Evolutionary conservation across 2,329 filamentous ascomycete species (phyloP).

Genomic region (Geosmithia putterillii): DNA sequence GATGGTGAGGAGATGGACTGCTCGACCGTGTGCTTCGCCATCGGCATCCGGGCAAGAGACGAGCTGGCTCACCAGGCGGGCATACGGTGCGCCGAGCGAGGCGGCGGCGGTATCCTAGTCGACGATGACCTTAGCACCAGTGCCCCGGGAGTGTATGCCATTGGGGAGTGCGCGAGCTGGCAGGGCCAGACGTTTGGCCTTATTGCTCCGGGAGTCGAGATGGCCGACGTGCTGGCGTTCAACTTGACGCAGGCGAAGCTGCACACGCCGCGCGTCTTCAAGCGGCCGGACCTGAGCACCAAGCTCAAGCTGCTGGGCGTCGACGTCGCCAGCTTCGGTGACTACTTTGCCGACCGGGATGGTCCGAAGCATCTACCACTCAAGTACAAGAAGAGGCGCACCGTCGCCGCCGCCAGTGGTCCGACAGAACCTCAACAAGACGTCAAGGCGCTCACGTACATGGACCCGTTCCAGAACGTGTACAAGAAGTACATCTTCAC

Average conservation of each 20-base stretch:
- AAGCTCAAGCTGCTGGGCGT: conserved; percentile 85
- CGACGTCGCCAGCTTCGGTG: conserved; percentile 85
- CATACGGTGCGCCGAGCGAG: conserved; percentile 58
- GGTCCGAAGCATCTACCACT: conserved; percentile 65
- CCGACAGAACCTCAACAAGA: neutral
- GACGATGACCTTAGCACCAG: conserved; percentile 58
- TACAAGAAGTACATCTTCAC: conserved; percentile 96
- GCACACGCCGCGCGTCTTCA: conserved; percentile 59
- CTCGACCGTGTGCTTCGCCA: conserved; percentile 78
- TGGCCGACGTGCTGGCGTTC: conserved; percentile 85
- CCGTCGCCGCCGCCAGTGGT: neutral
- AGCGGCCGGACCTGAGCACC: conserved; percentile 76
- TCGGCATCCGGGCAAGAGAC: conserved; percentile 72
- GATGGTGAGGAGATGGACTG: conserved; percentile 69
- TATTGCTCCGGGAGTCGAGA: conserved; percentile 81
- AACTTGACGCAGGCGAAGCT: conserved; percentile 76
- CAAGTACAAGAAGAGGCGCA: conserved; percentile 27
- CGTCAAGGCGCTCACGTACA: conserved; percentile 83
- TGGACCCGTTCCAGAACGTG: conserved; percentile 74
- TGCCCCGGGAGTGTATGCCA: conserved; percentile 63
- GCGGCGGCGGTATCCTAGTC: conserved; percentile 68
- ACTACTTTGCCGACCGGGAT: conserved; percentile 84
- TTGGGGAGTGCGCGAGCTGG: conserved; percentile 89
- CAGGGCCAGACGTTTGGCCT: conserved; percentile 76
- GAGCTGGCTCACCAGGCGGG: conserved; percentile 59